Percentiles rank a stretch among this genome's conserved stretches.
These are phyloP conservation scores for Mentha longifolia DNA, from an alignment of 257 asterid genomes.

Conservation along the genomic window DNA sequence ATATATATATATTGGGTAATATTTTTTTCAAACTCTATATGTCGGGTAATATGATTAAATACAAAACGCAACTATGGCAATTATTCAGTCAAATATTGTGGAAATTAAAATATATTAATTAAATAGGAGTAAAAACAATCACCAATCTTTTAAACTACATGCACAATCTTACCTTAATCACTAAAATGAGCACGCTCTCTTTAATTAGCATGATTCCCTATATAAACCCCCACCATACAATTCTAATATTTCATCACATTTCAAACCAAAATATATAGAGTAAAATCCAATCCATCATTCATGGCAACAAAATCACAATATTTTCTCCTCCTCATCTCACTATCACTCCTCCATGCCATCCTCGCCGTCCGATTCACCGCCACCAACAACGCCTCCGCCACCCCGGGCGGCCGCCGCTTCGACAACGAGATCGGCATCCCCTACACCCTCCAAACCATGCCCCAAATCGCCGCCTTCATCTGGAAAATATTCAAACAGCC, in stretches of 20 bases:
- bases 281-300: background rate
- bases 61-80: too few species aligned
- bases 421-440: background rate
- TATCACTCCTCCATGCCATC: background rate
- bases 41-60: too few species aligned
- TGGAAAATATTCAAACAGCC: background rate
- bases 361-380: background rate
- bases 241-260: too few species aligned
- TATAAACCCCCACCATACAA: background rate
- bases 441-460: conserved; percentile 1
- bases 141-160: too few species aligned
- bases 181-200: too few species aligned
- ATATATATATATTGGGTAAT: too few species aligned
- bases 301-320: background rate
- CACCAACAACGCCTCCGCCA: conserved; percentile 12
- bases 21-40: too few species aligned
- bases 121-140: too few species aligned
- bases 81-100: too few species aligned
- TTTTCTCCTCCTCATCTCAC: background rate
- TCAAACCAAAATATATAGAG: too few species aligned
- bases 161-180: too few species aligned
- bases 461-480: conserved; percentile 5
- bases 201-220: background rate
- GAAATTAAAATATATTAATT: too few species aligned
- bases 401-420: conserved; percentile 1